Conservation (phyloP, 2,329 filamentous ascomycete genomes). For the Uncinocarpus reesii region DNA sequence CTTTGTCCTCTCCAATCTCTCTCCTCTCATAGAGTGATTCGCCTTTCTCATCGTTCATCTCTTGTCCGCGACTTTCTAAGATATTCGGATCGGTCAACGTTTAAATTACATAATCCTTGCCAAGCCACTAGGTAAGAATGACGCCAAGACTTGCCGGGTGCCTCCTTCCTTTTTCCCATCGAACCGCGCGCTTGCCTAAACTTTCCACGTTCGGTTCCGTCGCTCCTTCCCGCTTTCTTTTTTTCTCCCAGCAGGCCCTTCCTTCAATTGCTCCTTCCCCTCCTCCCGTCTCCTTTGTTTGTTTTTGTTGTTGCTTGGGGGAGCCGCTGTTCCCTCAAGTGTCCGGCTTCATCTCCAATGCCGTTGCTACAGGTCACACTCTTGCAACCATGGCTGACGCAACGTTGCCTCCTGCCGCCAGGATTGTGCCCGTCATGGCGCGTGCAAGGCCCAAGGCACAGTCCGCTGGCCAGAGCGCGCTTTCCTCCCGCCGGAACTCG, state of each 20-base stretch:
- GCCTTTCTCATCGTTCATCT: too few relatives aligned
- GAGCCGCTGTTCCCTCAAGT: constrained; percentile 6
- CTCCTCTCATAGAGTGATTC: too few relatives aligned
- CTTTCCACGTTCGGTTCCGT: neutral
- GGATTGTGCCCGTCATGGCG: constrained; percentile 36
- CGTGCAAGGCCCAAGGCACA: constrained; percentile 19
- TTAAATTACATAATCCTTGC: too few relatives aligned
- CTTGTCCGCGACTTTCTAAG: too few relatives aligned
- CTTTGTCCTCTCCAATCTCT: too few relatives aligned
- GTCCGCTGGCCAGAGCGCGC: constrained; percentile 15
- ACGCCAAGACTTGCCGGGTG: neutral
- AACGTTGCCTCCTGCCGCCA: constrained; percentile 24
- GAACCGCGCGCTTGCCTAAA: neutral
- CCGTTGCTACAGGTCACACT: constrained; percentile 25
- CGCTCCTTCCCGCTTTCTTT: neutral
- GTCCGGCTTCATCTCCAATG: constrained; percentile 19
- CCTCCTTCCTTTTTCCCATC: neutral
- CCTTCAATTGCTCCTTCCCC: neutral
- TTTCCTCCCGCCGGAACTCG: constrained; percentile 10
- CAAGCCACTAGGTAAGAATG: neutral
- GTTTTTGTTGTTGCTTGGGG: neutral
- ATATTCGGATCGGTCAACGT: neutral
- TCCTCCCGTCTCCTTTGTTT: neutral
- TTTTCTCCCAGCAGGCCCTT: neutral
- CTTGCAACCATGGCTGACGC: constrained; percentile 31